Evolutionary conservation across 2,329 filamentous ascomycete genomes (phyloP), one percentile per base, ranked within the genome.

Genomic region (Immersiporthe knoxdaviesiana): DNA sequence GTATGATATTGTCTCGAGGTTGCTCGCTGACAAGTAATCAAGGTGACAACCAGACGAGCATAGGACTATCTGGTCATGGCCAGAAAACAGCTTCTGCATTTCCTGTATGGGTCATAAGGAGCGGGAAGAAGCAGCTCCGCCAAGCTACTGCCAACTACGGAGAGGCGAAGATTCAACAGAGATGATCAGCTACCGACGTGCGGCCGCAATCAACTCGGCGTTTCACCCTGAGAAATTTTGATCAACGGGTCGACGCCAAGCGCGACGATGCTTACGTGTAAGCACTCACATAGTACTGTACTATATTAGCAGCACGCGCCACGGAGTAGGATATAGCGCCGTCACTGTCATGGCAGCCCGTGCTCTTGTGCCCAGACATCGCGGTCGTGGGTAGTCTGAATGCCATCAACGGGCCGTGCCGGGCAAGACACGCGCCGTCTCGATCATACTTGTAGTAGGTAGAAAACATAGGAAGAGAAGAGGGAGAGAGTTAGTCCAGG

Each of bases 341-440:
- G 27, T 56, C 6, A 3, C 24, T 30, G 18, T n/a, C 21, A 16
- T 27, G 50, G 52, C 27, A 8, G 14, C 18, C 52, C 27, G 27
- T 56, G n/a, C 52, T 30, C 14, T 30, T 30, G 5, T 56, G 24
- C 11, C 24, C 47, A n/a, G n/a, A n/a, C n/a, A n/a, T n/a, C n/a
- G n/a, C n/a, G n/a, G 8, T 35, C 8, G 35, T 27, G 12, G 1
- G 6, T 27, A 30, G 52, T 54, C 52, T 56, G 52, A 30, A 56
- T 56, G 14, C 24, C 24, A 56, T 56, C 52, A 56, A 56, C 52
- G 52, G 52, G 52, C 52, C 52, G 52, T 30, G 52, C 52, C 52
- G 52, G 52, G 12, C 0, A 3, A 14, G 50, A 6, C 50, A 6
- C 1, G 50, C 50, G 24, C 11, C 50, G 24, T 39, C 35, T 35